Evolutionary conservation across 441 rosid genomes (phyloP).

Genomic region (Raphanus hybrid): DNA sequence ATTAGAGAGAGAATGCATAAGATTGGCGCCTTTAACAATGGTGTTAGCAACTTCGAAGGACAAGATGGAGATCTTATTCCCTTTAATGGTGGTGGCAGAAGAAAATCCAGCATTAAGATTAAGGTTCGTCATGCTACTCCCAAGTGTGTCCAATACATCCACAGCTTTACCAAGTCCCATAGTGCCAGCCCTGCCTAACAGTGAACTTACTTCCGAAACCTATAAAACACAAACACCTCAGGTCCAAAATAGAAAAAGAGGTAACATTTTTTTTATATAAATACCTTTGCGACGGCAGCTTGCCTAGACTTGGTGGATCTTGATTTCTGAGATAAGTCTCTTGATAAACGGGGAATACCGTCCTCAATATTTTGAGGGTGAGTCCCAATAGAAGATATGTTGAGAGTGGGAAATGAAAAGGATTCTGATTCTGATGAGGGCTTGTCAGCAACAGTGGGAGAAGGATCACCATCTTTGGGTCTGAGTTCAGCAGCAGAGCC

Average conservation of each 20-base stretch:
- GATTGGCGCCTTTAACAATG: slow-evolving; percentile 88
- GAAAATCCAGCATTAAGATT: slow-evolving; percentile 72
- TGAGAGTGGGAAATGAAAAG: slow-evolving; percentile 57
- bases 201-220: slow-evolving; percentile 95
- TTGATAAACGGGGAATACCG: slow-evolving; percentile 78
- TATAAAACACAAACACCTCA: slow-evolving; percentile 40
- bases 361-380: slow-evolving; percentile 63
- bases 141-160: slow-evolving; percentile 91
- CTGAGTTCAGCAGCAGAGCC: slow-evolving; percentile 51
- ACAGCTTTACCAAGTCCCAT: slow-evolving; percentile 90
- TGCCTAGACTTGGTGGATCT: slow-evolving; percentile 85
- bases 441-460: slow-evolving; percentile 52
- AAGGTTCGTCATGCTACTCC: slow-evolving; percentile 95
- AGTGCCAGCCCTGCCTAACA: slow-evolving; percentile 89
- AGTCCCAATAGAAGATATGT: slow-evolving; percentile 46
- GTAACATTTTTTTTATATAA: not conserved
- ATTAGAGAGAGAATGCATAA: slow-evolving; percentile 89
- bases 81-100: slow-evolving; percentile 83
- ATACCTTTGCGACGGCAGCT: slow-evolving; percentile 85
- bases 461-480: slow-evolving; percentile 46
- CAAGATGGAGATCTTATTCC: slow-evolving; percentile 81
- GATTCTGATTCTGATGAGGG: slow-evolving; percentile 58
- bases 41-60: slow-evolving; percentile 99
- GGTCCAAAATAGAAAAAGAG: no score
- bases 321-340: slow-evolving; percentile 70